These are phyloP conservation scores for Hamigera avellanea DNA, from an alignment of 495 filamentous ascomycete species.

Conservation along the genomic window DNA sequence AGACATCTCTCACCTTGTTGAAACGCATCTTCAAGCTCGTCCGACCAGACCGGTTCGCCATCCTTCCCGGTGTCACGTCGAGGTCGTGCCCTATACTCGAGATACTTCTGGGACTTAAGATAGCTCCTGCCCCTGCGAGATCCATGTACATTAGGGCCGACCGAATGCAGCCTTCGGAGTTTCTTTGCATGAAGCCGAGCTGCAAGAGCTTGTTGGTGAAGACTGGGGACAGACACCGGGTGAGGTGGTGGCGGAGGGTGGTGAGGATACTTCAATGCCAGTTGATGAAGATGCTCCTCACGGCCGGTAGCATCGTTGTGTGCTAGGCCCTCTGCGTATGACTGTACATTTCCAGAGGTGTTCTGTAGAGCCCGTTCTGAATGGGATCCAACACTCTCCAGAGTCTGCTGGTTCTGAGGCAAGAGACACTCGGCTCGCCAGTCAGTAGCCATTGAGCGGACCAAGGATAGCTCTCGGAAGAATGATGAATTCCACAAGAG, in stretches of 20 bases:
- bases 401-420: slow-evolving; percentile 29
- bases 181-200: slow-evolving; percentile 26
- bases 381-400: slow-evolving; percentile 29
- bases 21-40: slow-evolving; percentile 76
- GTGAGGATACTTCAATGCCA: slow-evolving; percentile 31
- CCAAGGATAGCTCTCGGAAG: slow-evolving; percentile 37
- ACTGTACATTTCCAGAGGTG: slow-evolving; percentile 38
- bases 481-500: slow-evolving; percentile 40
- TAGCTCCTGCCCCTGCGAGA: slow-evolving; percentile 29
- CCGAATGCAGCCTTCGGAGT: slow-evolving; percentile 28
- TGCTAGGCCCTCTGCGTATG: slow-evolving; percentile 27
- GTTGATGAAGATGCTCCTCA: slow-evolving; percentile 29
- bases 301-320: slow-evolving; percentile 20
- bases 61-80: slow-evolving; percentile 41
- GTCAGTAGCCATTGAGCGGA: slow-evolving; percentile 36
- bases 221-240: slow-evolving; percentile 14
- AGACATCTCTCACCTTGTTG: slow-evolving; percentile 57
- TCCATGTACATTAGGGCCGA: slow-evolving; percentile 16
- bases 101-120: slow-evolving; percentile 36
- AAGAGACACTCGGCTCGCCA: slow-evolving; percentile 36
- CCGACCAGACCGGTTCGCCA: slow-evolving; percentile 64
- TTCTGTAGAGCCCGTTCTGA: slow-evolving; percentile 34
- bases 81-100: slow-evolving; percentile 60
- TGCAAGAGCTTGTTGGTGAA: slow-evolving; percentile 21
- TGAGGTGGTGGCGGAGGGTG: slow-evolving; percentile 20